Evolutionary conservation across 306 rosid species (phyloP).

Genomic region (Dalbergia cochinchinensis): DNA sequence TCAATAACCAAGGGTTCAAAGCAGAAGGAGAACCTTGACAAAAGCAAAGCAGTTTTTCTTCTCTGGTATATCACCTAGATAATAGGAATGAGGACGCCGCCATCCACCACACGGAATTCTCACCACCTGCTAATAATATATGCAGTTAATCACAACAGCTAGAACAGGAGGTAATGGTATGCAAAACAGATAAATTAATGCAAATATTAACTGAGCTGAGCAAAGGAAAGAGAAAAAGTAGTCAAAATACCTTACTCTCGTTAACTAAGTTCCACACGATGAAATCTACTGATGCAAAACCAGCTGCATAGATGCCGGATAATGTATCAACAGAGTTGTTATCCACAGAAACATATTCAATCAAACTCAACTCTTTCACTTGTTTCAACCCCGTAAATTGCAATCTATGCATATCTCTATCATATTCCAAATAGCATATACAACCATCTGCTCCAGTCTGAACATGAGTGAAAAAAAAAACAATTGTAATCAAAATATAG

Average conservation of each 20-base stretch:
- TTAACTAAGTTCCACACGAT: conserved; percentile 80
- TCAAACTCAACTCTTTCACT: conserved; percentile 86
- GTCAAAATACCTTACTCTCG: conserved; percentile 75
- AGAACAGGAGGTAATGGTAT: conserved; percentile 25
- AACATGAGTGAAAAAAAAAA: conserved; percentile 47
- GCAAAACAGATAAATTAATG: conserved; percentile 5
- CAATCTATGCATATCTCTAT: conserved; percentile 63
- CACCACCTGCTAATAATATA: conserved; percentile 65
- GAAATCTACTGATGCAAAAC: conserved; percentile 92
- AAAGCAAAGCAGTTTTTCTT: conserved; percentile 86
- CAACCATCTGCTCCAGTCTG: conserved; percentile 99
- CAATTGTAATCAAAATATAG: conserved; percentile 30
- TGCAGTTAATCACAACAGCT: conserved; percentile 39
- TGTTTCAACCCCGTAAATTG: conserved; percentile 96
- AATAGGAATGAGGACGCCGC: conserved; percentile 94
- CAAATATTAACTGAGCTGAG: conserved; percentile 16
- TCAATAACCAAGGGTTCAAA: conserved; percentile 23
- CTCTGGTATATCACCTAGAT: conserved; percentile 90
- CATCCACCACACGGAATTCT: conserved; percentile 96
- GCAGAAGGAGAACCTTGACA: conserved; percentile 73
- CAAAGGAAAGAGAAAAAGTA: conserved; percentile 27
- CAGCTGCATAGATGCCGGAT: conserved; percentile 75
- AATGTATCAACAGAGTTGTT: conserved; percentile 48
- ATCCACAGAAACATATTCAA: conserved; percentile 63
- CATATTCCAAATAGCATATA: conserved; percentile 84